Base-by-base conservation (phyloP, 1,284 basidiomycete species). In the Ceraceosorus guamensis region DNA sequence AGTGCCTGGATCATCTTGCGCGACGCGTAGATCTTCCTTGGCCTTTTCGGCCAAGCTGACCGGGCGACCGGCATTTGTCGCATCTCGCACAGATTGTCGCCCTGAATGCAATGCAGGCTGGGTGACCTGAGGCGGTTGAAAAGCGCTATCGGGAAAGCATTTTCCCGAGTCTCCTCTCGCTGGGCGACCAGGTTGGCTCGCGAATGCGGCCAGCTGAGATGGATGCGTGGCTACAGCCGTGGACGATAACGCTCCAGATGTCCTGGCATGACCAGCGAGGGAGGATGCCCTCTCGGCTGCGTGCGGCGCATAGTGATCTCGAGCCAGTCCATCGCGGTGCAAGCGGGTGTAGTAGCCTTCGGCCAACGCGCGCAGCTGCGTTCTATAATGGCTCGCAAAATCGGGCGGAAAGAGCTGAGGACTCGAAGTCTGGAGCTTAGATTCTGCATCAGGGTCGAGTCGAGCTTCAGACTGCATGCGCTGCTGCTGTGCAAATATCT, bases 351-450 rank as follows among this genome's bases (percentile, higher is more conserved):
- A 71, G 59, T 71, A 73, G 24, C 68, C 68, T 34, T 69, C 67
- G 8, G 69, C 62, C 14, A 73, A 59, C 0, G 69, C 63, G n/a
- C 62, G 63, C 1, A 73, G 63, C 55, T 71, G 70, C 6, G 67
- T 63, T 37, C 63, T 60, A 31, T 71, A 73, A 53, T 73, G 70
- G 35, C 68, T 68, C 6, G 70, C 70, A 63, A 71, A 66, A 57
- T 73, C 69, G 3, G 69, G 69, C 3, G 70, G 70, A 52, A 71
- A 71, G 58, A 70, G 67, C 6, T 59, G 30, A 4, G 24, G 24
- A 24, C 24, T 3, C 24, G 24, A 24, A 24, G 24, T 24, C 24
- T 24, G 24, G 24, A 24, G 24, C 24, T 24, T 24, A 24, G 58
- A 59, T 24, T 58, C 14, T 13, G 58, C 46, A 10, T 58, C 55